phyloP scores from a whole-genome alignment of 495 filamentous ascomycete species.

The Aspergillus incahuasiensis region DNA sequence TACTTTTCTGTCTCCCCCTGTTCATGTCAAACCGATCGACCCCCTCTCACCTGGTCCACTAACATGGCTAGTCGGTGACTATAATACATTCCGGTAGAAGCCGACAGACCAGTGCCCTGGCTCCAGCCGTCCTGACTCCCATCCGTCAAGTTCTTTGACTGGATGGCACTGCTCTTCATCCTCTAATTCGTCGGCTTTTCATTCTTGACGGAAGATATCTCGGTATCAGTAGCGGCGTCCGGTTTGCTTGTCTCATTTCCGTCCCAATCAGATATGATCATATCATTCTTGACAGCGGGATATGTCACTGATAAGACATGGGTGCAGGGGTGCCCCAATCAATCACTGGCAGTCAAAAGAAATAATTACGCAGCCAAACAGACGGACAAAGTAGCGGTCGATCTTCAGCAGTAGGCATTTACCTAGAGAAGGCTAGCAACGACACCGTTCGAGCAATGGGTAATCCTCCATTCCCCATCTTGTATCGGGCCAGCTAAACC shows the following conservation, averaged over 20 bases:
- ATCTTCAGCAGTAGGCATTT: not conserved
- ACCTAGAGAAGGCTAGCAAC: constrained; percentile 1
- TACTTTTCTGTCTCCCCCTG: constrained; percentile 12
- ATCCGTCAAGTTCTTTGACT: not conserved
- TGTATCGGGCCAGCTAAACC: constrained; percentile 13
- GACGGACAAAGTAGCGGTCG: not conserved
- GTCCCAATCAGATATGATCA: constrained; percentile 10
- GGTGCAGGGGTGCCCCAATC: constrained; percentile 4
- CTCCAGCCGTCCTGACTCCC: not conserved
- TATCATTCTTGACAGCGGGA: constrained; percentile 3
- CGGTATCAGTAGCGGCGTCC: not conserved
- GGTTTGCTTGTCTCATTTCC: not conserved
- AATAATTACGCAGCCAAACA: constrained; percentile 8
- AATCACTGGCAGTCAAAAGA: not conserved
- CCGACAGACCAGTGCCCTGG: not conserved
- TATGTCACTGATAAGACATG: constrained; percentile 11
- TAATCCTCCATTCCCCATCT: constrained; percentile 13
- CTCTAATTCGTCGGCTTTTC: not conserved
- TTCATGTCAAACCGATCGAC: constrained; percentile 16
- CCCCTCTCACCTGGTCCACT: not conserved
- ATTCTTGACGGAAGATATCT: not conserved
- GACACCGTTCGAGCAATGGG: constrained; percentile 8
- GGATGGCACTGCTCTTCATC: not conserved
- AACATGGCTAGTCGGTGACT: not conserved
- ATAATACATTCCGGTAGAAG: not conserved